Evolutionary conservation across 1,139 yeast genomes (phyloP), one percentile per base, ranked within the genome.

Genomic region (Blastobotrys capitulatus): DNA sequence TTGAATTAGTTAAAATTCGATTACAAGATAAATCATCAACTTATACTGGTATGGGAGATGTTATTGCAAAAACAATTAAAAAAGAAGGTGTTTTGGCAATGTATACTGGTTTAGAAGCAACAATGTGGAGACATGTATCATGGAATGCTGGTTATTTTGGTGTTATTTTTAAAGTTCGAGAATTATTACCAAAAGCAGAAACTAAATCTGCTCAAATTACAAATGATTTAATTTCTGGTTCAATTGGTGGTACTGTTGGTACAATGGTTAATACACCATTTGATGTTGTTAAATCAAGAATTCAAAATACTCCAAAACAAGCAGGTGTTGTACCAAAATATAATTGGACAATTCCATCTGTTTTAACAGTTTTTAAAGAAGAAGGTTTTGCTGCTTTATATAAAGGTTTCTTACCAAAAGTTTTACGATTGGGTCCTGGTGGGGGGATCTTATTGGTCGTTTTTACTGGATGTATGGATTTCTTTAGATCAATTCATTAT

Each of bases 81-180:
- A 71, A 75, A 49, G 87, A 89, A 66, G 98, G 99, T 62, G 67
- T 80, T 1, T 70, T 87, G 53, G 94, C 96, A 1, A 72, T 92
- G 66, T 92, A 92, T 72, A 89, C 88, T 66, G 99, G 99, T 54
- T 74, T 92, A 60, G 99, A 92, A 73, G 90, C 97, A 22, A 92
- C 98, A 18, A 72, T 94, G 67, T 90, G 97, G 96, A 86, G 99
- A 78, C 98, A 92, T 68, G 79, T 87, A 55, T 74, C 82, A 57
- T 92, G 99, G 99, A 92, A 94, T 69, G 96, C 97, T 44, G 98
- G 98, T 53, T 92, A 94, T 74, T 92, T 92, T 66, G 98, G 99
- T 55, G 81, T 86, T 60, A 92, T 92, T 62, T 86, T 82, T 79
- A 95, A 88, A 72, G 84, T 88, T 52, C 80, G 96, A 70, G 66